Evolutionary conservation across 2,329 filamentous ascomycete species (phyloP), one percentile per base, ranked within the genome.

Genomic region (Pseudogymnoascus sp.): DNA sequence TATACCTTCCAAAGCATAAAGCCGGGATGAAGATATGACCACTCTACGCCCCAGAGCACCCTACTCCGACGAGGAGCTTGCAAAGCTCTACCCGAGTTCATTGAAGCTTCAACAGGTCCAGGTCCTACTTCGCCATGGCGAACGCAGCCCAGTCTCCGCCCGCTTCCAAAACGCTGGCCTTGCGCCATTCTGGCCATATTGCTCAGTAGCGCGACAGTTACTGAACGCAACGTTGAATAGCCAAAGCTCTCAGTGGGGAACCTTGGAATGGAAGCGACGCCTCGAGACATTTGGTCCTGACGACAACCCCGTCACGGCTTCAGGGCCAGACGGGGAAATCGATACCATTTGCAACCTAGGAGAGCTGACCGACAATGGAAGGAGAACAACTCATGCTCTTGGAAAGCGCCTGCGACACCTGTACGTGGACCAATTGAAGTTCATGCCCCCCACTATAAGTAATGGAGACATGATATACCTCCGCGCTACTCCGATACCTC

Each of bases 71-170:
- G 86, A 90, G 63, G 92, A 97, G 81, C 84, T 97, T 58, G 79
- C 82, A 44, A 78, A 79, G 69, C 85, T 97, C 63, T 99, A 97
- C 76, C 94, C 94, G 0, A 76, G 85, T 61, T 79, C 82, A 47
- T 80, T 99, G 63, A 83, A 93, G 72, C 84, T 99, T 36, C 89
- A 94, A 72, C 84, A 94, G 63, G 94, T 97, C 58, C 94, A 99
- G 77, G 81, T 97, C 68, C 83, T 92, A 65, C 82, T 92, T 69
- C 86, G 89, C 62, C 89, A 92, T 75, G 89, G 89, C 75, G 84
- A 87, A 77, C 87, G 93, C 62, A 93, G 88, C 6, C 93, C 93
- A 29, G 89, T 97, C 29, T 89, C 85, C 62, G 82, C 89, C n/a
- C 88, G 94, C 39, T 97, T 99, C 73, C 84, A 89, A 71, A 94